Conservation (phyloP, 1,284 basidiomycete species). For the Microbotryum violaceum region DNA sequence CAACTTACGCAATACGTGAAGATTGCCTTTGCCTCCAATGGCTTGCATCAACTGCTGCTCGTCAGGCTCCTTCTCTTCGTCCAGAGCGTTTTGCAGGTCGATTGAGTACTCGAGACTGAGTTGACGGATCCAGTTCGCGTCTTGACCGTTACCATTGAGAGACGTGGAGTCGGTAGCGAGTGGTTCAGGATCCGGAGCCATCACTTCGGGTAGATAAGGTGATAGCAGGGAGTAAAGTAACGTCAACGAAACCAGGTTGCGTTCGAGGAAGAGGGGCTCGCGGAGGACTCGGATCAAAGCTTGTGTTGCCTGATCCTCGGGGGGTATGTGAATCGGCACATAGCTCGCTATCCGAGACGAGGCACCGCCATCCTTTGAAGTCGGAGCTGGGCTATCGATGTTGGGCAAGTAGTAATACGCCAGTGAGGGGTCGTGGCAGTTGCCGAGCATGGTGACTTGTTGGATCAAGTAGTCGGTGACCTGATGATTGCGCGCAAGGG, state of each 20-base stretch:
- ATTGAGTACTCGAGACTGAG: slow-evolving; percentile 17
- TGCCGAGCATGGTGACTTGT: background rate
- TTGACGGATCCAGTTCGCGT: slow-evolving; percentile 16
- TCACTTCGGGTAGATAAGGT: background rate
- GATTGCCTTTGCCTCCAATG: slow-evolving; percentile 19
- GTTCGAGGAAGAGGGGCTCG: too few relatives aligned
- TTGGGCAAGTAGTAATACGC: slow-evolving; percentile 16
- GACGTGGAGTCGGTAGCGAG: too few relatives aligned
- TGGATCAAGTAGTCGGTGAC: slow-evolving; percentile 5
- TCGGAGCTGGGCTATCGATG: background rate
- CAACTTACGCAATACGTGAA: slow-evolving; percentile 13
- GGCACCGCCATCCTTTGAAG: background rate
- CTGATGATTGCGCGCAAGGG: slow-evolving; percentile 2
- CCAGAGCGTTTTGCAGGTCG: slow-evolving; percentile 1
- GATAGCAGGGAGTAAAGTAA: slow-evolving; percentile 23
- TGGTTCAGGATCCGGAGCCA: too few relatives aligned
- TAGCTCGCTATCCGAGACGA: too few relatives aligned
- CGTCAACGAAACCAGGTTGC: slow-evolving; percentile 15
- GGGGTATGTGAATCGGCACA: too few relatives aligned
- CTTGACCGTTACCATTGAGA: slow-evolving; percentile 3
- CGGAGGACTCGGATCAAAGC: too few relatives aligned
- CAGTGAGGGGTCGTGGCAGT: background rate
- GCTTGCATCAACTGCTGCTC: slow-evolving; percentile 17
- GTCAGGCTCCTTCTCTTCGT: slow-evolving; percentile 14
- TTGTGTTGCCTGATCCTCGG: too few relatives aligned